phyloP scores from a whole-genome alignment of 2,329 filamentous ascomycete species.

The Neonectria hederae region DNA sequence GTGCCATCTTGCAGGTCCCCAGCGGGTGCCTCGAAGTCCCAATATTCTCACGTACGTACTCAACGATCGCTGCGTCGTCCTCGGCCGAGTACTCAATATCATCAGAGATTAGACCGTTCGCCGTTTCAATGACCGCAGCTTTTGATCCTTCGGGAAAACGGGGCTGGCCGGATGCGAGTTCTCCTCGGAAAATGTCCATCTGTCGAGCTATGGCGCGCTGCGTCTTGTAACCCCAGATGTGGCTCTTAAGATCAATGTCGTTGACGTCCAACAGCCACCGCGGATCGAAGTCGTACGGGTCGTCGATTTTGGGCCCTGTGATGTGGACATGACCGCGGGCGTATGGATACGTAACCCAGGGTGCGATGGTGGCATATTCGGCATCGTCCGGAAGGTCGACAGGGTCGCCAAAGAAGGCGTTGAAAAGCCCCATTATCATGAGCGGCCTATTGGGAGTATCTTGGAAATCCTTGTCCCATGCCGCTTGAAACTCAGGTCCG shows the following conservation, averaged over 20 bases:
- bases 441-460: slow-evolving; percentile 55
- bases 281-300: slow-evolving; percentile 63
- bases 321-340: slow-evolving; percentile 72
- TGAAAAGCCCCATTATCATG: slow-evolving; percentile 53
- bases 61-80: slow-evolving; percentile 59
- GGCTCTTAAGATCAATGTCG: slow-evolving; percentile 69
- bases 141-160: slow-evolving; percentile 53
- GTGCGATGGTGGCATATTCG: slow-evolving; percentile 63
- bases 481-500: slow-evolving; percentile 60
- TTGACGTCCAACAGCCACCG: slow-evolving; percentile 65
- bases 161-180: slow-evolving; percentile 55
- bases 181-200: slow-evolving; percentile 62
- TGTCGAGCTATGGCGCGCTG: slow-evolving; percentile 68
- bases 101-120: slow-evolving; percentile 49
- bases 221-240: slow-evolving; percentile 73
- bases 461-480: slow-evolving; percentile 65
- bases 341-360: slow-evolving; percentile 56
- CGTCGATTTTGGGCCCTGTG: slow-evolving; percentile 51
- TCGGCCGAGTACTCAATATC: slow-evolving; percentile 59
- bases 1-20: slow-evolving; percentile 58
- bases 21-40: slow-evolving; percentile 58
- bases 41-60: slow-evolving; percentile 53
- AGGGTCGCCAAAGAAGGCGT: slow-evolving; percentile 50
- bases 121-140: slow-evolving; percentile 54
- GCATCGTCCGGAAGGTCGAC: slow-evolving; percentile 43